phyloP scores from a whole-genome alignment of 2,329 filamentous ascomycete genomes.

The Magnaporthiopsis incrustans region DNA sequence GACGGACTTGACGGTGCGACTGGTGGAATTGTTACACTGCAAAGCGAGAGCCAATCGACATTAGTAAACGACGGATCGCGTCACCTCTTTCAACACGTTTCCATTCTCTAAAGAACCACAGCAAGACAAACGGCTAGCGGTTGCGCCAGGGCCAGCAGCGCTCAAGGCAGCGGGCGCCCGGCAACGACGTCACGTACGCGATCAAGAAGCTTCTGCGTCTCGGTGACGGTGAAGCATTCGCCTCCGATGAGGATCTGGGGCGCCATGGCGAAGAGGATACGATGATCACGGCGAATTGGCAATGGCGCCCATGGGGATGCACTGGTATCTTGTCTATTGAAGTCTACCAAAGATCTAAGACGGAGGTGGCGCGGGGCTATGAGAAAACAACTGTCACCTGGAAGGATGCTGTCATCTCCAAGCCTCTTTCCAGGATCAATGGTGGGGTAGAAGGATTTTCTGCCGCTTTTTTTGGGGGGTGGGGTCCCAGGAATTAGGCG shows the following conservation, averaged over 20 bases:
- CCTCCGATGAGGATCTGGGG: constrained; percentile 23
- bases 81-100: neutral
- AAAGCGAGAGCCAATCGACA: neutral
- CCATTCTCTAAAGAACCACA: neutral
- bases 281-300: neutral
- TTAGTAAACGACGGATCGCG: neutral
- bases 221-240: constrained; percentile 41
- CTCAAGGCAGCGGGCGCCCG: constrained; percentile 26
- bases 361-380: neutral
- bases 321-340: neutral
- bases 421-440: neutral
- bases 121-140: neutral
- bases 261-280: constrained; percentile 15
- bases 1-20: constrained; percentile 36
- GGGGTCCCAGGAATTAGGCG: neutral
- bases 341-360: neutral
- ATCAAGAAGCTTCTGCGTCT: constrained; percentile 35
- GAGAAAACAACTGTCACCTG: neutral
- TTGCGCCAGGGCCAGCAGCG: too few relatives aligned
- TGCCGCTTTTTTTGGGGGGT: constrained; percentile 3
- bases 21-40: constrained; percentile 5
- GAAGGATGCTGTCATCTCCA: neutral
- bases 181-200: constrained; percentile 20
- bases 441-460: constrained; percentile 6
- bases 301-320: neutral